These are phyloP conservation scores for Otatea glauca DNA, from an alignment of 176 grass and related monocot species.

Conservation along the genomic window DNA sequence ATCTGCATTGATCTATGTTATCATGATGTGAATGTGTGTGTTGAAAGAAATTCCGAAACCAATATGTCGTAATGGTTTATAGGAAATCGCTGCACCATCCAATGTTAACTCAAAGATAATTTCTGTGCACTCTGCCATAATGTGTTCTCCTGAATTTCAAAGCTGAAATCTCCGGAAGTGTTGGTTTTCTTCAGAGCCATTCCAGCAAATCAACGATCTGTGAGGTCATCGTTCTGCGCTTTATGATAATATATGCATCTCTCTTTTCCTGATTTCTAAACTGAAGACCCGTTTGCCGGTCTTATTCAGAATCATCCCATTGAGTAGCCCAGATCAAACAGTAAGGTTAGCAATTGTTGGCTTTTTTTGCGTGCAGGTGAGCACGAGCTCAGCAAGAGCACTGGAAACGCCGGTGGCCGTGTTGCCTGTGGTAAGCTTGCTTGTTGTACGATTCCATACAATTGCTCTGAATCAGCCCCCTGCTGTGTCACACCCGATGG, in stretches of 20 bases:
- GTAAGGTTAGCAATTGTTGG: neutral
- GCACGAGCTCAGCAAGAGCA: slow-evolving; percentile 77
- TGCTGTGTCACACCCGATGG: neutral
- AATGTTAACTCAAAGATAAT: neutral
- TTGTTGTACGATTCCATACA: too few species aligned
- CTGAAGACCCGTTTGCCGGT: neutral
- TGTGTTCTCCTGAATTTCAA: neutral
- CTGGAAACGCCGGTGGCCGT: slow-evolving; percentile 84
- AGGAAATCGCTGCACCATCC: neutral
- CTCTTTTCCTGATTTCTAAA: neutral
- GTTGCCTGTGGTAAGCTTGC: slow-evolving; percentile 69
- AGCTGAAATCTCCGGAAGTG: neutral
- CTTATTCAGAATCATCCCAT: neutral
- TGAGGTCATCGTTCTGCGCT: neutral
- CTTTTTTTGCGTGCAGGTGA: slow-evolving; percentile 55
- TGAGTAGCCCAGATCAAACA: neutral
- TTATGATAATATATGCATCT: neutral
- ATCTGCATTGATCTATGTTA: too few species aligned
- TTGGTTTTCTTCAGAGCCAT: neutral
- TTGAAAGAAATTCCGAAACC: neutral
- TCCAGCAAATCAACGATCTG: neutral
- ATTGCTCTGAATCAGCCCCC: neutral
- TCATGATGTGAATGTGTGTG: neutral
- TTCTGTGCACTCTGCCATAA: neutral
- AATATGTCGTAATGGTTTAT: neutral